Evolutionary conservation across 73 alveolate genomes (phyloP), one percentile per base, ranked within the genome.

Genomic region (Paramecium bursaria): DNA sequence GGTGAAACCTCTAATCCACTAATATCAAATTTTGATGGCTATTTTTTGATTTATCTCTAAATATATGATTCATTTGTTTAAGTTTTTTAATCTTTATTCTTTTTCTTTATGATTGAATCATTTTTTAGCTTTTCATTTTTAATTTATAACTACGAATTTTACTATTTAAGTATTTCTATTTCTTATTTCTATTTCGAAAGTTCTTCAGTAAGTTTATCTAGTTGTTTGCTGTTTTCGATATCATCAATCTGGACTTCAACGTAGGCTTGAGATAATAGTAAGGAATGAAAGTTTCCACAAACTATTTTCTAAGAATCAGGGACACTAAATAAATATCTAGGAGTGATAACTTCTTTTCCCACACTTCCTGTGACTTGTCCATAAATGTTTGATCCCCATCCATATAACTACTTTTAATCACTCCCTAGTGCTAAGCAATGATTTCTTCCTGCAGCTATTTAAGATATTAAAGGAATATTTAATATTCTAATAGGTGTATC

Each of bases 381-480:
- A 33, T 79, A 77, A 0, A 61, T 30, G 57, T 91, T 94, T 4
- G 97, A 90, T 27, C 95, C 96, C 96, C 95, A 91, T 21, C 91
- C 92, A 90, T 55, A 86, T 30, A 90, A 17, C 44, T 87, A 75
- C 55, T 85, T 60, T 47, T 75, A 73, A 87, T 90, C 90, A 22
- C 85, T 76, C 9, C 95, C 74, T 2, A 94, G 57, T 0, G 85
- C 94, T 6, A 90, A 35, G 76, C 95, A 87, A 60, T 93, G 94
- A 85, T 90, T 92, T 61, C 91, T 55, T 7, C 98, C 97, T 75
- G 93, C 88, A 75, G 90, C 88, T 15, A 92, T 87, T 55, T 35
- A 44, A 47, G 60, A 92, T 88, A 39, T 92, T 88, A 48, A 75
- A 10, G 60, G 94, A 74, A 29, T 39, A 26, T 77, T 73, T 27